These are phyloP conservation scores for Kondoa subrosea DNA, from an alignment of 768 basidiomycete genomes.

Conservation along the genomic window DNA sequence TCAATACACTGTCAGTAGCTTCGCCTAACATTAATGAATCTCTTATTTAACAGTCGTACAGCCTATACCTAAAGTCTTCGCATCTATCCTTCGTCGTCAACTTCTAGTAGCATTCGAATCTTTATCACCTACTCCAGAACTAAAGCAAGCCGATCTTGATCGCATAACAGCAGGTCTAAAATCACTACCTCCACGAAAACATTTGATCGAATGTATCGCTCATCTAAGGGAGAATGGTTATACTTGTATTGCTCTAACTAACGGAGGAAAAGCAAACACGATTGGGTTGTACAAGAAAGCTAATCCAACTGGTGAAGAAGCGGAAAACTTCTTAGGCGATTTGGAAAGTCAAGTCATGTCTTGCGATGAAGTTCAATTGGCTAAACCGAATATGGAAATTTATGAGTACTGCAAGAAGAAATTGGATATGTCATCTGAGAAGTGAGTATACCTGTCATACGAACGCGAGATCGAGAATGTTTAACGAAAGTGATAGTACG, in stretches of 20 bases:
- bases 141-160: conserved; percentile 10
- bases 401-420: conserved; percentile 9
- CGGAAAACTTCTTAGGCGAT: conserved; percentile 7
- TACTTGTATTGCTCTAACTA: conserved; percentile 16
- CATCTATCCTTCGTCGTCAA: conserved; percentile 12
- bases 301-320: conserved; percentile 7
- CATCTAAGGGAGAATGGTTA: conserved; percentile 13
- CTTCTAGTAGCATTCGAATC: conserved; percentile 17
- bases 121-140: conserved; percentile 5
- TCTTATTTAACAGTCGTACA: neutral
- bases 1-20: neutral
- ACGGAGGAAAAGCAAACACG: conserved; percentile 16
- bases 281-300: conserved; percentile 1
- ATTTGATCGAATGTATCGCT: conserved; percentile 14
- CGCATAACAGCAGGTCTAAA: conserved; percentile 4
- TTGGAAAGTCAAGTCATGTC: conserved; percentile 16
- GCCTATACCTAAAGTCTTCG: conserved; percentile 14
- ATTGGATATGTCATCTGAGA: too few species aligned
- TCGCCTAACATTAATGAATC: neutral
- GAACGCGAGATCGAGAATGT: too few species aligned
- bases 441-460: too few species aligned
- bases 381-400: conserved; percentile 14
- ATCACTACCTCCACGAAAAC: conserved; percentile 10
- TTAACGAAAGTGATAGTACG: conserved; percentile 5
- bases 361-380: conserved; percentile 17